phyloP scores from a whole-genome alignment of 257 asterid genomes.

The Fraxinus americana region DNA sequence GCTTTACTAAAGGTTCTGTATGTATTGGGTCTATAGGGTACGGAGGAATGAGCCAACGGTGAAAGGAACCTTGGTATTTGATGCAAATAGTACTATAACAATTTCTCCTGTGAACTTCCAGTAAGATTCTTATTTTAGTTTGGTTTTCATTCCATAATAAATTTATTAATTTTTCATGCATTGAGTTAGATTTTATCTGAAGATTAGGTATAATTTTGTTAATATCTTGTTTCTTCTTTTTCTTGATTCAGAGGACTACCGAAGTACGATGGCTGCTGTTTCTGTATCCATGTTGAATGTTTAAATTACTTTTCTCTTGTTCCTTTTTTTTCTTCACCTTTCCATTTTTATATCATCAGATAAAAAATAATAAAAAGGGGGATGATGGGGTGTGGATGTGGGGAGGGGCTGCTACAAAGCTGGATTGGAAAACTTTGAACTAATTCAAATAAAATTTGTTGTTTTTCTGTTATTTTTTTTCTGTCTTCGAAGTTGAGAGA shows the following conservation, averaged over 20 bases:
- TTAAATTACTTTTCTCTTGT: slow-evolving; percentile 10
- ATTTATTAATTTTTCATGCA: slow-evolving; percentile 3
- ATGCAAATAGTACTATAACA: slow-evolving; percentile 91
- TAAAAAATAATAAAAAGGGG: slow-evolving; percentile 1
- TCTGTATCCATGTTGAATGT: slow-evolving; percentile 74
- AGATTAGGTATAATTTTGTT: slow-evolving; percentile 16
- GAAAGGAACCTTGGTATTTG: slow-evolving; percentile 85
- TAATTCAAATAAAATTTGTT: not conserved
- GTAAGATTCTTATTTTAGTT: slow-evolving; percentile 49
- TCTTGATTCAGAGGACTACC: slow-evolving; percentile 74
- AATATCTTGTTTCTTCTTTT: slow-evolving; percentile 28
- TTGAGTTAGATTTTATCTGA: slow-evolving; percentile 8
- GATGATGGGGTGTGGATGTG: not conserved
- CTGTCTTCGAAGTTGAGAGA: slow-evolving; percentile 4
- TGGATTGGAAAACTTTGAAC: slow-evolving; percentile 6
- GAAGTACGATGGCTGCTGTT: slow-evolving; percentile 94
- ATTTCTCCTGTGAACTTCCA: slow-evolving; percentile 95
- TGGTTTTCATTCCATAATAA: slow-evolving; percentile 15
- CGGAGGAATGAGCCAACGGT: slow-evolving; percentile 86
- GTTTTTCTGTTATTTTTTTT: not conserved
- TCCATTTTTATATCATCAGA: slow-evolving; percentile 11
- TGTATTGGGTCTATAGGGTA: slow-evolving; percentile 50
- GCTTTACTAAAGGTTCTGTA: slow-evolving; percentile 6
- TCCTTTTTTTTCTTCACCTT: slow-evolving; percentile 6
- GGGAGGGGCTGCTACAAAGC: not conserved